Evolutionary conservation across 2,329 filamentous ascomycete genomes (phyloP).

Genomic region (Colletotrichum cordylinicola): DNA sequence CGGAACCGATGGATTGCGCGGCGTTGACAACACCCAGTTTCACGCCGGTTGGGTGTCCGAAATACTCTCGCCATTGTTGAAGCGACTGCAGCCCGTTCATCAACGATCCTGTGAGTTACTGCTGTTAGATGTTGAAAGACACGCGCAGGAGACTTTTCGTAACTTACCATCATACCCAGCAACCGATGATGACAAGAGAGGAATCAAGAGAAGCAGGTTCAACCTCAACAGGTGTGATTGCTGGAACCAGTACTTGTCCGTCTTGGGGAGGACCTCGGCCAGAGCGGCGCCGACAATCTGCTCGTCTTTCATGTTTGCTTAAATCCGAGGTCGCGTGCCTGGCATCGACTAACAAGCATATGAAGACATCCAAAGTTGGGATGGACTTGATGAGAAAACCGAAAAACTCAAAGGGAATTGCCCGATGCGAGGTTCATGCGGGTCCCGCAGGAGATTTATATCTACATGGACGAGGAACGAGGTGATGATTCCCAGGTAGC

Average conservation of each 20-base stretch:
- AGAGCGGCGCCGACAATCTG: slow-evolving; percentile 32
- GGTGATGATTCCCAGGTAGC: not conserved
- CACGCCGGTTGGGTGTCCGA: slow-evolving; percentile 33
- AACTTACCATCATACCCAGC: slow-evolving; percentile 17
- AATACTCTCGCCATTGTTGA: slow-evolving; percentile 36
- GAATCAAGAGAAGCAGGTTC: slow-evolving; percentile 49
- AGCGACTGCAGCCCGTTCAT: slow-evolving; percentile 48
- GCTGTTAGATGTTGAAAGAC: not conserved
- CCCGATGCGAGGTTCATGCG: not conserved
- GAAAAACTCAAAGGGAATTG: not conserved
- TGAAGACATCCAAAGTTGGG: not conserved
- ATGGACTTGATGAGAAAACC: not conserved
- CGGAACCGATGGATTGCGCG: slow-evolving; percentile 46
- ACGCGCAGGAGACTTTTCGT: not conserved
- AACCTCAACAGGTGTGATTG: slow-evolving; percentile 46
- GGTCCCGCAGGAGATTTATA: slow-evolving; percentile 11
- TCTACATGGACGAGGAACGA: not conserved
- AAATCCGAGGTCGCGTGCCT: not conserved
- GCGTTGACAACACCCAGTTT: slow-evolving; percentile 44
- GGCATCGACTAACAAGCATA: not conserved
- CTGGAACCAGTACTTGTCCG: slow-evolving; percentile 47
- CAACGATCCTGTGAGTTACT: slow-evolving; percentile 30
- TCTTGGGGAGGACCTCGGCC: slow-evolving; percentile 41
- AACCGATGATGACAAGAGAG: slow-evolving; percentile 25
- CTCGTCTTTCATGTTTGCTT: slow-evolving; percentile 13